Evolutionary conservation across 2,329 filamentous ascomycete genomes (phyloP), one percentile per base, ranked within the genome.

Genomic region (Nigrospora sphaerica): DNA sequence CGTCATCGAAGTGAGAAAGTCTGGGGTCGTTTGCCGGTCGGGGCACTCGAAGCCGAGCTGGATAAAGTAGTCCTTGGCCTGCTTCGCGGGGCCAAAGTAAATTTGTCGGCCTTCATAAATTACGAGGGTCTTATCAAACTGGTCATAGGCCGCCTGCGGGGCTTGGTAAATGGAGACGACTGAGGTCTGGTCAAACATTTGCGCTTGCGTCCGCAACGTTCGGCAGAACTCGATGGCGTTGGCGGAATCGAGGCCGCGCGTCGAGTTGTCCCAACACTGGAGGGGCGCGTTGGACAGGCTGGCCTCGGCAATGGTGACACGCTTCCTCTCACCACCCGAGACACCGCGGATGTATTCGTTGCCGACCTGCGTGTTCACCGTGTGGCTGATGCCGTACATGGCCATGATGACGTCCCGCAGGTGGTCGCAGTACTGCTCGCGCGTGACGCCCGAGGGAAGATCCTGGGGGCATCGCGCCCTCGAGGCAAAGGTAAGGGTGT

Each of bases 281-380:
- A 81, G 62, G 0, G 75, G 75, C 0, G 78, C 77, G 32, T 73
- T 70, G 12, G 83, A 83, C 12, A 90, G 70, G 48, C 85, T 77
- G 52, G 86, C 88, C 64, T 93, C 88, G 1, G 85, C 86, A 51
- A 93, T 89, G 37, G 82, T 86, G 9, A 95, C 88, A 61, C 89
- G 81, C 68, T 93, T 91, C 46, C 83, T 73, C 61, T 88, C 84
- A 32, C 85, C 84, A 19, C 84, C 85, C 9, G 77, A 83, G 1
- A 88, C 77, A 39, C 87, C 87, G 1, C 85, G 80, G 12, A 90
- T 73, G 39, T 85, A 80, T 53, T 88, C 84, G 49, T 88, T 81
- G 9, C 87, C 87, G 12, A 91, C 83, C 54, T 83, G 85, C 7
- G 86, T 90, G 49, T 83, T 75, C 54, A 85, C 71, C 0, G 84